A percentile compares a stretch with the other conserved stretches of the same genome.
Conservation (phyloP, 129 eudicot genomes). For the Flaveria trinervia region DNA sequence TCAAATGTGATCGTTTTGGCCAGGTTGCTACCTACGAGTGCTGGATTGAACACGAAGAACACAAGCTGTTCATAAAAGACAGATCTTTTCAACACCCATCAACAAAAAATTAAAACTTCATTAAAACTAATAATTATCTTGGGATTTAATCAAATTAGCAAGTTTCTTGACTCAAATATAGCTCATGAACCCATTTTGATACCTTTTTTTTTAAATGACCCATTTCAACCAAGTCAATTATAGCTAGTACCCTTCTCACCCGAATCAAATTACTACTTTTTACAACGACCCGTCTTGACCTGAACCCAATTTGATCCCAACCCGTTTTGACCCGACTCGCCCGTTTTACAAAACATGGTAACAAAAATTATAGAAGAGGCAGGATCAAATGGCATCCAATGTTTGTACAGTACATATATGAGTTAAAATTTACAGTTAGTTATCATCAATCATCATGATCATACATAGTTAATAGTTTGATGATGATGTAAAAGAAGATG, state of each 20-base stretch:
- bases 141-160: not conserved
- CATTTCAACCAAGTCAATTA: not conserved
- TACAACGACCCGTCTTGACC: too few relatives aligned
- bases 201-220: not conserved
- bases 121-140: not conserved
- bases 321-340: not conserved
- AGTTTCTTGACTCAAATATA: not conserved
- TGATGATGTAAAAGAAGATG: not conserved
- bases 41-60: conserved; percentile 82
- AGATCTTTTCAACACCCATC: not conserved
- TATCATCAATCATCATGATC: not conserved
- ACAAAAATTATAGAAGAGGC: not conserved
- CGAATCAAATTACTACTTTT: too few relatives aligned
- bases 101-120: not conserved
- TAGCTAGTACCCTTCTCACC: not conserved
- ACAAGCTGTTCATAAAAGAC: conserved; percentile 53
- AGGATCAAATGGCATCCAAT: too few relatives aligned
- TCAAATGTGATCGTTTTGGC: conserved; percentile 71
- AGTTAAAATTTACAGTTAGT: not conserved
- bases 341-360: not conserved
- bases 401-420: too few relatives aligned
- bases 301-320: not conserved
- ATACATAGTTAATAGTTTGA: not conserved
- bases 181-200: not conserved
- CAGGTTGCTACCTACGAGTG: conserved; percentile 70